phyloP scores from a whole-genome alignment of 169 alveolate genomes.

The Eimeria falciformis region DNA sequence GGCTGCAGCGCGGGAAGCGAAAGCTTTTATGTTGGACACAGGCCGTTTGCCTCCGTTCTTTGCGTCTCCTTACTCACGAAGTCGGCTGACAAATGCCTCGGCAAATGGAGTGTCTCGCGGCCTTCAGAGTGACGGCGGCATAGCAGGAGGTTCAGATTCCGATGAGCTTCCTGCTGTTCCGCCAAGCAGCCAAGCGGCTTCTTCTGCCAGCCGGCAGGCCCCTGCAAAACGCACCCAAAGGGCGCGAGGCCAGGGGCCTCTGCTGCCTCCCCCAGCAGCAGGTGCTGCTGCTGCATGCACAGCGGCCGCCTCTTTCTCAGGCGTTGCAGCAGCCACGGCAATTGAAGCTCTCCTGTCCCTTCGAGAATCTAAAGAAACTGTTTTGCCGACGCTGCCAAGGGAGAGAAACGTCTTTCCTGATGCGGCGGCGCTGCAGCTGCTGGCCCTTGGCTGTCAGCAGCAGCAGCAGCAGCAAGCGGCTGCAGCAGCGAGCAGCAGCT shows the following conservation, averaged over 20 bases:
- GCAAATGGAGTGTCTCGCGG: conserved; percentile 23
- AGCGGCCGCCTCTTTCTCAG: neutral
- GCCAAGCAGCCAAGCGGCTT: too few species aligned
- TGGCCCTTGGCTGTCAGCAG: neutral
- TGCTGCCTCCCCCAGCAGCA: conserved; percentile 19
- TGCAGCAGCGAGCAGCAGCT: neutral
- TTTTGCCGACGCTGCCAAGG: neutral
- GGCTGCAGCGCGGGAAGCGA: conserved; percentile 69
- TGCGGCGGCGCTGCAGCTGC: conserved; percentile 25
- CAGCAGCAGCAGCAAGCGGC: neutral
- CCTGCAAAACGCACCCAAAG: too few species aligned
- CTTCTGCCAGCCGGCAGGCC: too few species aligned
- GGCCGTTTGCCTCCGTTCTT: conserved; percentile 64
- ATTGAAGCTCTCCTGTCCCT: neutral
- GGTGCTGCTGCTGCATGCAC: conserved; percentile 3
- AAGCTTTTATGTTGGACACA: conserved; percentile 63
- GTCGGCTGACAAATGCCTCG: conserved; percentile 59
- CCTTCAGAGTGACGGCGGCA: neutral
- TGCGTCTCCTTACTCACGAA: conserved; percentile 65
- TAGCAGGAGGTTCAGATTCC: neutral
- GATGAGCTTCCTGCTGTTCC: neutral
- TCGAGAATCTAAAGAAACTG: neutral
- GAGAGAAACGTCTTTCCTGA: neutral
- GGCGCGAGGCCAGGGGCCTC: neutral
- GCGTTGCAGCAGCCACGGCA: neutral